Conservation (phyloP, 192 early-diverging fungal species). For the Martensiomyces pterosporus region DNA sequence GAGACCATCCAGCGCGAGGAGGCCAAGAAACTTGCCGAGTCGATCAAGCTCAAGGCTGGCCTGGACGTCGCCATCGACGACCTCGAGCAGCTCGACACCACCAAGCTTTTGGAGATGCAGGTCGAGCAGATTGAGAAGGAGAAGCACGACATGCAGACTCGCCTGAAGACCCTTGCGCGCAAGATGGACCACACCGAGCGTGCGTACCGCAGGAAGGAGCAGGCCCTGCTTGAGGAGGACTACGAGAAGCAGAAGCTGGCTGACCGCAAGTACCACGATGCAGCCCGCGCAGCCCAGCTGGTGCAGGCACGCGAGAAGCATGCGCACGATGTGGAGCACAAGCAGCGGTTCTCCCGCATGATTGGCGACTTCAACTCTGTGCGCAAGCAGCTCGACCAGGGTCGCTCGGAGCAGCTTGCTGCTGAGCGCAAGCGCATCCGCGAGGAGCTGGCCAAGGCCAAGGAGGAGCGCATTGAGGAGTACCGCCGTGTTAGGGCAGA, state of each 20-base stretch:
- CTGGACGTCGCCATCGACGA: slow-evolving; percentile 62
- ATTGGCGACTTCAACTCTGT: slow-evolving; percentile 69
- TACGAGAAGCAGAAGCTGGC: slow-evolving; percentile 82
- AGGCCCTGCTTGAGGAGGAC: slow-evolving; percentile 83
- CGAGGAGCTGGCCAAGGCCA: slow-evolving; percentile 51
- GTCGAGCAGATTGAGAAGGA: slow-evolving; percentile 89
- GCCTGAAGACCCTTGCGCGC: slow-evolving; percentile 71
- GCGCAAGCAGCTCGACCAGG: slow-evolving; percentile 53
- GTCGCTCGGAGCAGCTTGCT: slow-evolving; percentile 58
- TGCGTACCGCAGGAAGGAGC: slow-evolving; percentile 87
- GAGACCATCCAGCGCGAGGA: slow-evolving; percentile 78
- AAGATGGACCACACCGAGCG: slow-evolving; percentile 89
- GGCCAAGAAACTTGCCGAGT: slow-evolving; percentile 80
- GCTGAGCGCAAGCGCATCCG: slow-evolving; percentile 59
- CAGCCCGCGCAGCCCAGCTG: slow-evolving; percentile 64
- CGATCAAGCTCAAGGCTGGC: slow-evolving; percentile 63
- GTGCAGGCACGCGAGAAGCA: slow-evolving; percentile 64
- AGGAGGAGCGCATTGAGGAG: slow-evolving; percentile 48
- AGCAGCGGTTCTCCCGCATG: slow-evolving; percentile 78
- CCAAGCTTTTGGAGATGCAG: slow-evolving; percentile 77
- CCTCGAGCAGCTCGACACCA: slow-evolving; percentile 76
- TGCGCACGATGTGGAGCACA: slow-evolving; percentile 66
- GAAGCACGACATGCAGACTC: slow-evolving; percentile 72
- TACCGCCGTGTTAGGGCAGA: slow-evolving; percentile 41
- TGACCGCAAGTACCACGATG: slow-evolving; percentile 79